Percentiles rank a stretch among this genome's conserved stretches.
These are phyloP conservation scores for Kodamaea sp. DNA, from an alignment of 1,139 yeast genomes.

Conservation along the genomic window DNA sequence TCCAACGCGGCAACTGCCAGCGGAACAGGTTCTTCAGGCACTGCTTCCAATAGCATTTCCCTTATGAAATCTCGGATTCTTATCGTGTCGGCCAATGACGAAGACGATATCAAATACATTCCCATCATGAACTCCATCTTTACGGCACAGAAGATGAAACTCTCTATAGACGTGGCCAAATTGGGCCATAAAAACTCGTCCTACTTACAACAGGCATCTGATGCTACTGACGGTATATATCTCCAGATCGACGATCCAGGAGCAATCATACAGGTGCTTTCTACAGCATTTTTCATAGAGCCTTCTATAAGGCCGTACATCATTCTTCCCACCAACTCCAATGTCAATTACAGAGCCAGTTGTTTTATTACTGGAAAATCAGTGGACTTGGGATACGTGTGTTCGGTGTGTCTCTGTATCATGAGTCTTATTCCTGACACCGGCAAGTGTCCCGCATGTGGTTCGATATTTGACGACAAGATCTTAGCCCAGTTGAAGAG, in stretches of 20 bases:
- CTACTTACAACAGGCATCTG: constrained; percentile 92
- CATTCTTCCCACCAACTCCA: constrained; percentile 79
- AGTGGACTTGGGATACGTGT: constrained; percentile 91
- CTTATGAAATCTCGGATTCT: constrained; percentile 70
- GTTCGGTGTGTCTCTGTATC: constrained; percentile 90
- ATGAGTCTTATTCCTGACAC: constrained; percentile 60
- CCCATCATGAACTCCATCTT: constrained; percentile 95
- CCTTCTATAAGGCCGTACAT: constrained; percentile 76
- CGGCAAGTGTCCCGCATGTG: constrained; percentile 61
- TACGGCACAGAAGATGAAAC: constrained; percentile 90
- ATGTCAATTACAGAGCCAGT: constrained; percentile 92
- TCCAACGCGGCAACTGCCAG: constrained; percentile 9
- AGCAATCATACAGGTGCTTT: constrained; percentile 69
- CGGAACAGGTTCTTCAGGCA: constrained; percentile 14
- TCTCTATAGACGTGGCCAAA: constrained; percentile 89
- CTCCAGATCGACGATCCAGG: constrained; percentile 70
- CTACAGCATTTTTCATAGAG: constrained; percentile 76
- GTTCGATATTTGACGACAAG: constrained; percentile 52
- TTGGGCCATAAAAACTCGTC: constrained; percentile 71
- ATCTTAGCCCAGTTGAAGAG: constrained; percentile 42
- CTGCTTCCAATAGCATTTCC: constrained; percentile 24
- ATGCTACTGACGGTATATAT: constrained; percentile 91
- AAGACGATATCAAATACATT: constrained; percentile 79
- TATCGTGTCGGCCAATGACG: constrained; percentile 75
- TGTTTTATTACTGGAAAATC: constrained; percentile 88